Evolutionary conservation across 2,329 filamentous ascomycete species (phyloP).

Genomic region (Arthrobotrys sinensis): DNA sequence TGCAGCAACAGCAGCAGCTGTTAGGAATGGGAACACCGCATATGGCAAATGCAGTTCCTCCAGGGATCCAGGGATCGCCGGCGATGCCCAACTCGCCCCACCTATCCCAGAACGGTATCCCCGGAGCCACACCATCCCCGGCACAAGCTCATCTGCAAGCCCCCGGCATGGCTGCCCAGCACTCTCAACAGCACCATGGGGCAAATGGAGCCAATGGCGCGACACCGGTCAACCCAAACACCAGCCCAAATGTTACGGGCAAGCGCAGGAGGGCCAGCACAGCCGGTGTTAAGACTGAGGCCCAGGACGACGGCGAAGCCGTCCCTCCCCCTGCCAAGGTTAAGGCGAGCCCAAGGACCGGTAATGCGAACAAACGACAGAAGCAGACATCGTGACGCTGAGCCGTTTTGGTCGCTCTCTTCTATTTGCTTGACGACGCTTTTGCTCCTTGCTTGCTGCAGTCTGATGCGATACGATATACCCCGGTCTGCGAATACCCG

Average conservation of each 20-base stretch:
- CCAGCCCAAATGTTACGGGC: conserved; percentile 71
- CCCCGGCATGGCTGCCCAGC: conserved; percentile 77
- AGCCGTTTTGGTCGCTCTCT: conserved; percentile 24
- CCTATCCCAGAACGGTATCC: conserved; percentile 59
- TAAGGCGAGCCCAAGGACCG: conserved; percentile 68
- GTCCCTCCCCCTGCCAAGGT: conserved; percentile 64
- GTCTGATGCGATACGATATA: conserved; percentile 63
- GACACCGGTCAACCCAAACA: conserved; percentile 71
- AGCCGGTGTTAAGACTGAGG: conserved; percentile 66
- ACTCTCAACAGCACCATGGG: conserved; percentile 77
- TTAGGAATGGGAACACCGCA: conserved; percentile 63
- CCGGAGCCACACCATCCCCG: conserved; percentile 67
- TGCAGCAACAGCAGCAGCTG: conserved; percentile 66
- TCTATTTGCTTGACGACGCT: conserved; percentile 53
- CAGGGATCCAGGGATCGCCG: conserved; percentile 62
- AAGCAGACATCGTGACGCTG: conserved; percentile 64
- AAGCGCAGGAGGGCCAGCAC: conserved; percentile 68
- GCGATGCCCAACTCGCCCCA: conserved; percentile 64
- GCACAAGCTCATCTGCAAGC: conserved; percentile 76
- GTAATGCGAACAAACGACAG: conserved; percentile 66
- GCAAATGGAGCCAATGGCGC: conserved; percentile 64
- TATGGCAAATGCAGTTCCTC: conserved; percentile 62
- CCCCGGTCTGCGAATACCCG: conserved; percentile 60
- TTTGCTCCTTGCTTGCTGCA: conserved; percentile 44
- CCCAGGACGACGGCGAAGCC: conserved; percentile 63